Evolutionary conservation across 2,329 filamentous ascomycete genomes (phyloP).

Genomic region (Fusarium sp.): DNA sequence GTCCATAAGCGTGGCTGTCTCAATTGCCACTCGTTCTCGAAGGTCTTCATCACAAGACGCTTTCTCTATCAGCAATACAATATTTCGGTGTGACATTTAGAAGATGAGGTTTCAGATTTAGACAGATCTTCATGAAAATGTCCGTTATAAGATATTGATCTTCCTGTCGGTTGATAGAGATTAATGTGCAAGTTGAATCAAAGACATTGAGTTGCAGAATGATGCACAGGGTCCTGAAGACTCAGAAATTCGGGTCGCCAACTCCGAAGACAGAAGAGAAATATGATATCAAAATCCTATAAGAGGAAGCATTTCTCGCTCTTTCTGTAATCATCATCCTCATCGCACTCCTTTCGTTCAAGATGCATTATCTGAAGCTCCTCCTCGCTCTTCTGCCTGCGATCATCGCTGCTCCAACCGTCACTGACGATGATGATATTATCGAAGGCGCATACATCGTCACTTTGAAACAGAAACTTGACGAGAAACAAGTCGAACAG

Average conservation of each 20-base stretch:
- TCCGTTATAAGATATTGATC: neutral
- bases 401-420: constrained; percentile 15
- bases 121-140: neutral
- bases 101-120: constrained; percentile 8
- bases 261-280: neutral
- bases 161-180: constrained; percentile 5
- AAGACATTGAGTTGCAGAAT: constrained; percentile 30
- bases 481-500: constrained; percentile 44
- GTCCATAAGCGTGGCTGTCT: constrained; percentile 8
- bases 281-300: neutral
- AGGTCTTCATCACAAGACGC: neutral
- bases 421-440: constrained; percentile 26
- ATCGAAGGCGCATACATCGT: constrained; percentile 56
- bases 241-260: neutral
- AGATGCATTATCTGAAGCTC: constrained; percentile 32
- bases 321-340: neutral
- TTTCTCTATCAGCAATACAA: neutral
- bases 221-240: neutral
- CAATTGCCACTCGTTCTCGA: constrained; percentile 8
- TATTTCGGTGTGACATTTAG: neutral
- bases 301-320: neutral
- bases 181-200: constrained; percentile 23
- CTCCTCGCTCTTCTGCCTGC: constrained; percentile 32
- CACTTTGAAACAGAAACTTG: constrained; percentile 52
- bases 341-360: neutral